Conservation (phyloP, 306 rosid genomes). For the Heteromeles arbutifolia region DNA sequence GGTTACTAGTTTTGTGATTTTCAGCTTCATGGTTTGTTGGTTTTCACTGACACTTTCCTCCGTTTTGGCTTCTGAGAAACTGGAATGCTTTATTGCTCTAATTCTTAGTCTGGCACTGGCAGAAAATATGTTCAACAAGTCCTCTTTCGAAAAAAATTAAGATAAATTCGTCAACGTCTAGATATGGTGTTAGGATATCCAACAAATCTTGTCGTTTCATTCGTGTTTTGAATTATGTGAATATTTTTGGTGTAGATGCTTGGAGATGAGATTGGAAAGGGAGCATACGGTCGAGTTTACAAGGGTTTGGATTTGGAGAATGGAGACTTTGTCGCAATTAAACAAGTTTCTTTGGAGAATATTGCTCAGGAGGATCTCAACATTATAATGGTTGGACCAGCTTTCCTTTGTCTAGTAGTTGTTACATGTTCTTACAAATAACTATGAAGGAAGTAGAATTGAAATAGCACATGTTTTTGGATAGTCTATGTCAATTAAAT, state of each 20-base stretch:
- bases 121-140: background rate
- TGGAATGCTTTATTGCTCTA: background rate
- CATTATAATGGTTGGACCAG: conserved; percentile 74
- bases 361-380: conserved; percentile 99
- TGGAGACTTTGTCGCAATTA: conserved; percentile 97
- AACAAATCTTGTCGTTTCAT: background rate
- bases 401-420: background rate
- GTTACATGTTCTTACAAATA: background rate
- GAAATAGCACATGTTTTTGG: background rate
- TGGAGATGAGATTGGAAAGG: conserved; percentile 99
- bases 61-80: background rate
- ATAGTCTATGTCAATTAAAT: background rate
- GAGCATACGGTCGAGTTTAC: conserved; percentile 97
- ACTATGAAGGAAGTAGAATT: background rate
- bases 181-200: background rate
- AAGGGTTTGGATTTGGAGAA: conserved; percentile 97
- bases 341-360: conserved; percentile 99
- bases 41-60: background rate
- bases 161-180: background rate
- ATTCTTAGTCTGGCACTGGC: background rate
- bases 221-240: conserved; percentile 18
- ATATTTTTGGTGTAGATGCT: conserved; percentile 62
- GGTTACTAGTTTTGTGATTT: background rate
- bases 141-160: background rate
- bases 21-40: background rate